Evolutionary conservation across 1,139 yeast genomes (phyloP).

Genomic region (Debaryomyces sp.): DNA sequence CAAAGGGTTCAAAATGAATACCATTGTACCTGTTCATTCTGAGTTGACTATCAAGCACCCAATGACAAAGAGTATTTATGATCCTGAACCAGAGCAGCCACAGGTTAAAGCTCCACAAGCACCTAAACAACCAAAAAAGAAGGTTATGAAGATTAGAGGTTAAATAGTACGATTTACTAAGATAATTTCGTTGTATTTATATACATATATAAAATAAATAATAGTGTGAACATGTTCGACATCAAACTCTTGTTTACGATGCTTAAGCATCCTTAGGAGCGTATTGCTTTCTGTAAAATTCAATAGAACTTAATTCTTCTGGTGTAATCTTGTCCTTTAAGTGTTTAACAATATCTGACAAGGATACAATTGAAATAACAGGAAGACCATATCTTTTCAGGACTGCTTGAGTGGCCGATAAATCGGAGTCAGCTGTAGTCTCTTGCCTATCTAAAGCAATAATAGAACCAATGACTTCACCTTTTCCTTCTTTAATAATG

Average conservation of each 20-base stretch:
- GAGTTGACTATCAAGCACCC: constrained; percentile 83
- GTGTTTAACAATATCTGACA: constrained; percentile 72
- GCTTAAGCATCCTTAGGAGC: constrained; percentile 35
- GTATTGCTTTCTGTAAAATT: constrained; percentile 59
- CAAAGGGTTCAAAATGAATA: constrained; percentile 81
- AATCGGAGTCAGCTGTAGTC: constrained; percentile 64
- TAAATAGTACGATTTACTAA: constrained; percentile 12
- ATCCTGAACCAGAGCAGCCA: constrained; percentile 50
- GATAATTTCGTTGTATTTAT: background rate
- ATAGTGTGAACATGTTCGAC: background rate
- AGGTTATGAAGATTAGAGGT: constrained; percentile 52
- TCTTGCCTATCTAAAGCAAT: constrained; percentile 97
- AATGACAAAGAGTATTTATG: constrained; percentile 72
- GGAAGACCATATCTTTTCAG: constrained; percentile 75
- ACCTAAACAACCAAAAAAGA: constrained; percentile 55
- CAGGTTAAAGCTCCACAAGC: constrained; percentile 36
- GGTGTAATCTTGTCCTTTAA: constrained; percentile 56
- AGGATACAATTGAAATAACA: constrained; percentile 76
- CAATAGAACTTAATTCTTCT: constrained; percentile 57
- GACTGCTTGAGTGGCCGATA: constrained; percentile 83
- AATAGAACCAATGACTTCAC: constrained; percentile 74
- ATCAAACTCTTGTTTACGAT: background rate
- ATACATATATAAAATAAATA: constrained; percentile 1
- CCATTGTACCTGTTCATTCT: constrained; percentile 83
- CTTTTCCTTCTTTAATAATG: constrained; percentile 71